Percentiles rank a stretch among this genome's conserved stretches.
Evolutionary conservation across 306 rosid genomes (phyloP).

Genomic region (Lathyrus oleraceus): DNA sequence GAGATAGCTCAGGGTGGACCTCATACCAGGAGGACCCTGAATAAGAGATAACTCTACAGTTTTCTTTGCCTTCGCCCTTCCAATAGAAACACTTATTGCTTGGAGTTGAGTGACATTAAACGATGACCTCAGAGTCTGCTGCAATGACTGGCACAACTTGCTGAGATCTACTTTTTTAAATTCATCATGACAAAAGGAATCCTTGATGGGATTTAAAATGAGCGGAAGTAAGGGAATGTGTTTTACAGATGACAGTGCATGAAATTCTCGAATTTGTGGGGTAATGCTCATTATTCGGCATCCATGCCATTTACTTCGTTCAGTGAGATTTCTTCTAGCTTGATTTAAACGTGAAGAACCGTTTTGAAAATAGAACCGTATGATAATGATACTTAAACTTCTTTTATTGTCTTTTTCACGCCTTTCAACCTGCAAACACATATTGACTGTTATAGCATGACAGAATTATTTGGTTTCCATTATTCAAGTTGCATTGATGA

Average conservation of each 20-base stretch:
- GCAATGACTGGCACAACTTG: slow-evolving; percentile 75
- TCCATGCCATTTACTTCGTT: slow-evolving; percentile 93
- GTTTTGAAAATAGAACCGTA: slow-evolving; percentile 81
- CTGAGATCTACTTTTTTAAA: slow-evolving; percentile 57
- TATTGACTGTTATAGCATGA: slow-evolving; percentile 39
- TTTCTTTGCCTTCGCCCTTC: slow-evolving; percentile 50
- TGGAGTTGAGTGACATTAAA: slow-evolving; percentile 85
- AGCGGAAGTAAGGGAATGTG: slow-evolving; percentile 77
- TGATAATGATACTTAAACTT: slow-evolving; percentile 58
- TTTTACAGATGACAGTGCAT: slow-evolving; percentile 84
- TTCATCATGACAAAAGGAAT: slow-evolving; percentile 43
- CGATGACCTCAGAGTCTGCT: slow-evolving; percentile 66
- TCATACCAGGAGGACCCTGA: slow-evolving; percentile 99
- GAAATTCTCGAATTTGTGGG: slow-evolving; percentile 90
- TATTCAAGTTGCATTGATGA: slow-evolving; percentile 10
- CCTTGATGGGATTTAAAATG: slow-evolving; percentile 62
- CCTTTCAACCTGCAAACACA: slow-evolving; percentile 85
- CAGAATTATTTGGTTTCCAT: slow-evolving; percentile 18
- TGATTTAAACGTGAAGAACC: slow-evolving; percentile 83
- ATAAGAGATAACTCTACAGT: slow-evolving; percentile 73
- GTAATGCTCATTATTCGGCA: slow-evolving; percentile 88
- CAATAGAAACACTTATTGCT: slow-evolving; percentile 71
- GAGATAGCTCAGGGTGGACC: slow-evolving; percentile 28
- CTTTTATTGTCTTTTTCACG: slow-evolving; percentile 87
- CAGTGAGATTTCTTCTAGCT: slow-evolving; percentile 85